Base-by-base conservation (phyloP, 352 stramenopile species). In the Phytophthora capsici region DNA sequence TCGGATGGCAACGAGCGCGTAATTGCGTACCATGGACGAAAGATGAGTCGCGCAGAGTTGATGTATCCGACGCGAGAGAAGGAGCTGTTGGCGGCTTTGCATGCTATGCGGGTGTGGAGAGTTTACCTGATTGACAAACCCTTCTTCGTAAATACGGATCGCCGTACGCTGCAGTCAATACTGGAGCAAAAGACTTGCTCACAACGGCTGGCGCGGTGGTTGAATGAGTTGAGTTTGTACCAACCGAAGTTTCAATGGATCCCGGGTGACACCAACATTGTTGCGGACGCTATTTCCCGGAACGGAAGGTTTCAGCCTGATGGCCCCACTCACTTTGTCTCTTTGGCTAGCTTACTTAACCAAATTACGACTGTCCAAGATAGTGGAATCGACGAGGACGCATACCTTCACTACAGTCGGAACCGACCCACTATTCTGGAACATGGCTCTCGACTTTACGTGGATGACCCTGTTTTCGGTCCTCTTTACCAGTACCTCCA, bases 231-330 rank as follows among this genome's bases (percentile, higher is more conserved):
- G 7, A 23, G 28, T 12, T 5, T 57, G 19, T 64, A 51, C 36
- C 26, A 64, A 32, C 34, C 44, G 2, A n/a, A 16, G 17, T 64
- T 64, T n/a, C 14, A 28, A 4, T 65, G 47, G 36, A 32, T 65
- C 0, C 8, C n/a, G 9, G 37, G 57, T 0, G 8, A 17, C 10
- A 45, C 46, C 6, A 65, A 65, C 14, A n/a, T 65, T 17, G 46
- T 57, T 1, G 45, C 46, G 2, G 46, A 57, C 26, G 49, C 45
- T 1, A 28, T 64, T 9, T 57, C 57, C 17, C 45, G 32, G 10
- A 55, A 56, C 19, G 34, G 45, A 3, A 14, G 25, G 5, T 64
- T 28, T 44, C 56, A 10, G 14, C 34, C 16, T 64, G 46, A 32
- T 10, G 26, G 4, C 7, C 10, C 26, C 26, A 32, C 26, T 25